Conservation (phyloP, 108 stramenopile genomes). For the Craspedostauros australis region DNA sequence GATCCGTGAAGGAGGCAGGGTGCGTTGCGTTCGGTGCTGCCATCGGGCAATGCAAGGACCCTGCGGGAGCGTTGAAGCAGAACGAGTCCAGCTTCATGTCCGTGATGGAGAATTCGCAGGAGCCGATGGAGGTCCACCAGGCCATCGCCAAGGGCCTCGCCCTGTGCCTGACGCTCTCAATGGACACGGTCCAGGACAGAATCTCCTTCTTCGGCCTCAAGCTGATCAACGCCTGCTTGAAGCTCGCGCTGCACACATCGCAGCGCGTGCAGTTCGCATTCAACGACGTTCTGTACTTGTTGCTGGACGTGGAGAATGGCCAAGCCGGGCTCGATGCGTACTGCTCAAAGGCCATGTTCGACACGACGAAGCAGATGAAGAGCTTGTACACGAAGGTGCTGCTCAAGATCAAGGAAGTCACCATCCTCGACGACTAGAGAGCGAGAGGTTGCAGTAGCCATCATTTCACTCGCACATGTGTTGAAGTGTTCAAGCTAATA, state of each 20-base stretch:
- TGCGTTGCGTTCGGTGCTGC: constrained; percentile 69
- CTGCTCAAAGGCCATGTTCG: constrained; percentile 58
- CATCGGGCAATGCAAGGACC: constrained; percentile 51
- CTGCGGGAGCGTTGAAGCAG: constrained; percentile 25
- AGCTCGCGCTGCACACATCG: constrained; percentile 66
- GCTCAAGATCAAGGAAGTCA: constrained; percentile 55
- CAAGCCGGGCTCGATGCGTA: constrained; percentile 67
- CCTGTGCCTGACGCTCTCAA: constrained; percentile 54
- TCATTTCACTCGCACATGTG: too few species aligned
- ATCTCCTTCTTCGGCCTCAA: constrained; percentile 47
- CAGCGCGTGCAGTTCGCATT: constrained; percentile 79
- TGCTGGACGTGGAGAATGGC: constrained; percentile 66
- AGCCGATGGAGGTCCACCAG: constrained; percentile 63
- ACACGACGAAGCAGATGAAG: constrained; percentile 70
- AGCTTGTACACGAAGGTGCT: constrained; percentile 74
- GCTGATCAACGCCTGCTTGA: constrained; percentile 61
- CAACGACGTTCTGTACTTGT: constrained; percentile 85
- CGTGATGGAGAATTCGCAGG: constrained; percentile 53
- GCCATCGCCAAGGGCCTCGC: constrained; percentile 59
- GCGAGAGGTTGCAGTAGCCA: not conserved
- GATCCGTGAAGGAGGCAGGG: constrained; percentile 56
- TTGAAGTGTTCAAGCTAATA: too few species aligned
- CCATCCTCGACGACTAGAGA: constrained; percentile 23
- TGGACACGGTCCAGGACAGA: constrained; percentile 32
- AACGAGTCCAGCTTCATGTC: constrained; percentile 49